A percentile compares a stretch with the other conserved stretches of the same genome.
Evolutionary conservation across 2,329 filamentous ascomycete species (phyloP).

Genomic region (Aspergillus neoniger): DNA sequence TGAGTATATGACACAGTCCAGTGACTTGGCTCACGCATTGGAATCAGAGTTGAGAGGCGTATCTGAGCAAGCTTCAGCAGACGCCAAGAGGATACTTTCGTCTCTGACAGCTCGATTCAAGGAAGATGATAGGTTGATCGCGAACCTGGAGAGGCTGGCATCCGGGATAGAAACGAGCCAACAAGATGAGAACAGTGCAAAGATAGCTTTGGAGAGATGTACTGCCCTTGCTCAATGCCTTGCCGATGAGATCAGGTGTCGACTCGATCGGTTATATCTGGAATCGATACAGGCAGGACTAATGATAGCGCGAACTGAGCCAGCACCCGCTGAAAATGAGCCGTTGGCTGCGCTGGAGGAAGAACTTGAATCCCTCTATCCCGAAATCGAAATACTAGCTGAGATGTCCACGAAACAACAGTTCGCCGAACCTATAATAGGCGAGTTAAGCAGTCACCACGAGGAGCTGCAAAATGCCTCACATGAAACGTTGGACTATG

Average conservation of each 20-base stretch:
- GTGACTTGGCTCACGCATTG: slow-evolving; percentile 38
- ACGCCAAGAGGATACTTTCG: slow-evolving; percentile 38
- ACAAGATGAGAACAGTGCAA: slow-evolving; percentile 32
- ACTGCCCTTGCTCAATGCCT: slow-evolving; percentile 34
- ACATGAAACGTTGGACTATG: slow-evolving; percentile 38
- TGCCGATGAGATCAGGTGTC: slow-evolving; percentile 41
- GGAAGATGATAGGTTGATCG: slow-evolving; percentile 40
- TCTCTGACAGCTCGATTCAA: slow-evolving; percentile 36
- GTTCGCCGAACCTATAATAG: slow-evolving; percentile 43
- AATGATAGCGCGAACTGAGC: background rate
- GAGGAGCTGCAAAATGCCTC: slow-evolving; percentile 31
- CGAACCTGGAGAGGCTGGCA: slow-evolving; percentile 32
- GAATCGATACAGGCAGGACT: slow-evolving; percentile 27
- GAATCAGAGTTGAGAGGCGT: slow-evolving; percentile 33
- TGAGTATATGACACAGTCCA: slow-evolving; percentile 30
- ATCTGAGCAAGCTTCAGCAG: slow-evolving; percentile 33
- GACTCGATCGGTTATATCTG: slow-evolving; percentile 44
- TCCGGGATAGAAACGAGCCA: slow-evolving; percentile 31
- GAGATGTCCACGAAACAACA: slow-evolving; percentile 48
- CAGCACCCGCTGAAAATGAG: slow-evolving; percentile 16
- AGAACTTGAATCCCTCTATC: slow-evolving; percentile 43
- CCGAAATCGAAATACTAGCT: slow-evolving; percentile 42
- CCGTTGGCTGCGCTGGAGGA: slow-evolving; percentile 32
- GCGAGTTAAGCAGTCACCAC: slow-evolving; percentile 36
- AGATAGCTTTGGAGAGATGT: slow-evolving; percentile 32